Evolutionary conservation across 148 eudicot species (phyloP).

Genomic region (Vaccinium corymbosum): DNA sequence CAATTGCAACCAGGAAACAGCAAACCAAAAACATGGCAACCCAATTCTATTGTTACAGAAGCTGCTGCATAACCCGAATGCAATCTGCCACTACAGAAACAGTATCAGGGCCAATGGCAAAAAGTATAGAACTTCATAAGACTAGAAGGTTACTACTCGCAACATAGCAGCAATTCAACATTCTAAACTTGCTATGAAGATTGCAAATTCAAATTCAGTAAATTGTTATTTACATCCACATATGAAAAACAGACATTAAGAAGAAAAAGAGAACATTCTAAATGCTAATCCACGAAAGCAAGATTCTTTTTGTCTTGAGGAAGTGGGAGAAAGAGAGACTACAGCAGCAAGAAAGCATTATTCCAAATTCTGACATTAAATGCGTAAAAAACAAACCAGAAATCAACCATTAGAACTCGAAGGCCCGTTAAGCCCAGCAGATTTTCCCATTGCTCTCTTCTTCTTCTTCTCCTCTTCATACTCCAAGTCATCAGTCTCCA

Average conservation of each 20-base stretch:
- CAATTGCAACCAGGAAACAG: neutral
- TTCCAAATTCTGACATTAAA: neutral
- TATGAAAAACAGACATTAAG: neutral
- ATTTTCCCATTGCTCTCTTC: slow-evolving; percentile 24
- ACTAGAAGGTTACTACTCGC: neutral
- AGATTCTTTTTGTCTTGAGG: neutral
- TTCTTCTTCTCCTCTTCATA: slow-evolving; percentile 66
- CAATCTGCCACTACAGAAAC: neutral
- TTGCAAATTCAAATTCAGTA: slow-evolving; percentile 1
- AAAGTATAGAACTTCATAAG: neutral
- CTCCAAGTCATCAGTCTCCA: slow-evolving; percentile 78
- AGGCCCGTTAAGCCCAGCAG: slow-evolving; percentile 1
- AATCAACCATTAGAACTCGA: slow-evolving; percentile 22
- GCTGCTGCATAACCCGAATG: neutral
- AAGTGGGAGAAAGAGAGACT: neutral
- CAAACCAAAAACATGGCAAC: neutral
- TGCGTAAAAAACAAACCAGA: neutral
- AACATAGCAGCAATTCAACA: neutral
- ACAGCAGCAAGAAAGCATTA: neutral
- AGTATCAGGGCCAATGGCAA: neutral
- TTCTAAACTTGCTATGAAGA: neutral
- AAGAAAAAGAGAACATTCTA: neutral
- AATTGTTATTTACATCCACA: slow-evolving; percentile 12
- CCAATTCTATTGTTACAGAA: neutral
- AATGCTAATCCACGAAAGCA: neutral